Evolutionary conservation across 192 early-diverging fungal genomes (phyloP).

Genomic region (Radiomyces spectabilis): DNA sequence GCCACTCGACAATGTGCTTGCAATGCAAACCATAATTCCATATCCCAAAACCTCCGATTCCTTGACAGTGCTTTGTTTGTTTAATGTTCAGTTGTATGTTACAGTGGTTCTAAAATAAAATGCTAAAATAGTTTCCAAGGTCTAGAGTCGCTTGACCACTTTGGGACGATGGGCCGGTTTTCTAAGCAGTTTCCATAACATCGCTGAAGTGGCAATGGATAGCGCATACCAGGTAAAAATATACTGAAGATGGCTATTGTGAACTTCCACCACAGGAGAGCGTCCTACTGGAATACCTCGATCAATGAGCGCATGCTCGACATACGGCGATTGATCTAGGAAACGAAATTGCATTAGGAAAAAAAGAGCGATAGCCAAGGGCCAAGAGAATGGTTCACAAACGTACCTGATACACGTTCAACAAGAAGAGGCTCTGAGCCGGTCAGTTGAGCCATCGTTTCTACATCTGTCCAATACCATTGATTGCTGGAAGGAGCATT

Average conservation of each 20-base stretch:
- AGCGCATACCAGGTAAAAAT: constrained; percentile 83
- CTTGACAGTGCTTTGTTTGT: no score
- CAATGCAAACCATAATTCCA: no score
- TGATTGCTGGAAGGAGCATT: constrained; percentile 59
- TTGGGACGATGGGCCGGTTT: constrained; percentile 32
- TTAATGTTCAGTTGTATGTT: no score
- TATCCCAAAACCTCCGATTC: no score
- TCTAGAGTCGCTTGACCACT: constrained; percentile 17
- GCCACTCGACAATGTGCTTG: no score
- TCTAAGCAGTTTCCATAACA: constrained; percentile 58
- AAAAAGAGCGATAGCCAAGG: neutral
- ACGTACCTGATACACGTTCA: constrained; percentile 59
- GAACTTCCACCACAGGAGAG: constrained; percentile 63
- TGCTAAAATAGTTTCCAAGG: no score
- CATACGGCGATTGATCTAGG: constrained; percentile 30
- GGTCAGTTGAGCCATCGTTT: constrained; percentile 63
- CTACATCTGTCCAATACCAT: constrained; percentile 79
- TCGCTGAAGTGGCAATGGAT: constrained; percentile 56
- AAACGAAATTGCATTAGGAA: constrained; percentile 1
- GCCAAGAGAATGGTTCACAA: neutral
- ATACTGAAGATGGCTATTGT: constrained; percentile 84
- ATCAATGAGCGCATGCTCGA: constrained; percentile 41
- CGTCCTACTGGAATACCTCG: constrained; percentile 67
- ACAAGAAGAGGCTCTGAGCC: constrained; percentile 65
- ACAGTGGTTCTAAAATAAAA: no score